Evolutionary conservation across 2,329 filamentous ascomycete genomes (phyloP).

Genomic region (Penicillium paneum): DNA sequence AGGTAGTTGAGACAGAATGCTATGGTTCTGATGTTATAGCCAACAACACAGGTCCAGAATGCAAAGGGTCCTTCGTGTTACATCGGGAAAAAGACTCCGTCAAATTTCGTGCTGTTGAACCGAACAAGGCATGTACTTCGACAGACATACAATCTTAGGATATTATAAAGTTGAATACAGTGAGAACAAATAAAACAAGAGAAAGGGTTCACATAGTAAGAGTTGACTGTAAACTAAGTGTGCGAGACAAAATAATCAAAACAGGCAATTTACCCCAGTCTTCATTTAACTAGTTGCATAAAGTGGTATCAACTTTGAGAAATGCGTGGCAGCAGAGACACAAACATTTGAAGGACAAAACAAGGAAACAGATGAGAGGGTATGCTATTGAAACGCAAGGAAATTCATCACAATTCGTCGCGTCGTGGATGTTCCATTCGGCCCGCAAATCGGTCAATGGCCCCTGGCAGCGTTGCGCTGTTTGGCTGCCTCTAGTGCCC

Average conservation of each 20-base stretch:
- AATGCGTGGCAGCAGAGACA: not conserved
- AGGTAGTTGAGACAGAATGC: not conserved
- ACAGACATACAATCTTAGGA: not conserved
- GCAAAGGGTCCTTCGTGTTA: slow-evolving; percentile 6
- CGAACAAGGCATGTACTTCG: not conserved
- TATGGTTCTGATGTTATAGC: not conserved
- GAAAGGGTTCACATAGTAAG: not conserved
- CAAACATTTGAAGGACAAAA: not conserved
- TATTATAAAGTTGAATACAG: not conserved
- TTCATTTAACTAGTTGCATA: slow-evolving; percentile 8
- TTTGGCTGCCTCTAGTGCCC: slow-evolving; percentile 54
- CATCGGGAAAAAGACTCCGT: slow-evolving; percentile 17
- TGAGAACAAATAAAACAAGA: not conserved
- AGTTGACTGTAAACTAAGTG: not conserved
- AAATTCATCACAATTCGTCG: slow-evolving; percentile 25
- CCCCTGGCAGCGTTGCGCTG: slow-evolving; percentile 48
- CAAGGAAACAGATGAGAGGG: slow-evolving; percentile 1
- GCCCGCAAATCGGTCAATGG: slow-evolving; percentile 9
- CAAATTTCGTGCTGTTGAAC: not conserved
- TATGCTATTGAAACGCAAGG: slow-evolving; percentile 13
- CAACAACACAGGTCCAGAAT: not conserved
- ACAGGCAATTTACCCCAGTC: slow-evolving; percentile 3
- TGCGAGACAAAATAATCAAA: slow-evolving; percentile 1
- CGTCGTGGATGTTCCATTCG: slow-evolving; percentile 10
- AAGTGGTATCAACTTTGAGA: slow-evolving; percentile 10